Evolutionary conservation across 345 rosid genomes (phyloP), one percentile per base, ranked within the genome.

Genomic region (Bretschneidera sinensis): DNA sequence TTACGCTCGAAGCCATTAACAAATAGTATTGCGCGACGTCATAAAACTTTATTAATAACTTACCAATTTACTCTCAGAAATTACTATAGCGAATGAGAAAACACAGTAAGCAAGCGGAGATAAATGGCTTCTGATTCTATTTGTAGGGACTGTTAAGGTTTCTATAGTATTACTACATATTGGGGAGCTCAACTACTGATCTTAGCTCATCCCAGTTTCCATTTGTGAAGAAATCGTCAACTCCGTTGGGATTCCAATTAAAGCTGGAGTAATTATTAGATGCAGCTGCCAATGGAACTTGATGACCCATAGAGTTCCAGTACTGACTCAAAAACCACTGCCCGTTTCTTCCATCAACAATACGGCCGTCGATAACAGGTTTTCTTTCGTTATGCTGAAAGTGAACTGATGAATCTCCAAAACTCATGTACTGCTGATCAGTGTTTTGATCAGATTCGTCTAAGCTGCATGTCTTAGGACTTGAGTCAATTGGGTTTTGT

Each of bases 181-280:
- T n/a, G n/a, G n/a, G n/a, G n/a, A n/a, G n/a, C 54, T 82, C 82
- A 10, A 85, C 82, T n/a, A 85, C 79, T 15, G 85, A 74, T 51
- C 81, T 73, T 22, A 87, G 79, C 72, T 85, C 95, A 70, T 87
- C 95, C 88, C 91, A 87, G 74, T 76, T 81, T 56, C 78, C 79
- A 31, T 81, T 67, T 31, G 47, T 64, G 8, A 87, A 60, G 51
- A 72, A 61, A 66, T 85, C 85, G 56, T 68, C n/a, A n/a, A n/a
- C 81, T 57, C 71, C 75, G 48, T 58, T 72, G 2, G 61, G 61
- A 57, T 79, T 67, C 77, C 81, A 76, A n/a, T n/a, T n/a, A 17
- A 71, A 62, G 66, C 59, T 67, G 22, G 66, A 43, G 51, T 54
- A 33, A n/a, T n/a, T n/a, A 66, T 65, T 62, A 16, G 77, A 53